Evolutionary conservation across 2,329 filamentous ascomycete species (phyloP).

Genomic region (Calonectria honghensis): DNA sequence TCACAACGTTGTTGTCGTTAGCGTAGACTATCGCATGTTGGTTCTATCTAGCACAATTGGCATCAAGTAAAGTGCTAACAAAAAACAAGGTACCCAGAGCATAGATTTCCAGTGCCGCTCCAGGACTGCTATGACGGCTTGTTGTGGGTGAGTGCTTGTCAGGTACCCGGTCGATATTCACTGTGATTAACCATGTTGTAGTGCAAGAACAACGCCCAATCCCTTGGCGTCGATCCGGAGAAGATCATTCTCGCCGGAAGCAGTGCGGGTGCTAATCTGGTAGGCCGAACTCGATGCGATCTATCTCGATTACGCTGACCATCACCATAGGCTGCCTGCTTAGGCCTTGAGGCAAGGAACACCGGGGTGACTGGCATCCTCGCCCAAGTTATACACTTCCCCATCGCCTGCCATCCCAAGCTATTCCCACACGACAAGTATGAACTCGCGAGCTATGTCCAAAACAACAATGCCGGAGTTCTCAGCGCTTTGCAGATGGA

Average conservation of each 20-base stretch:
- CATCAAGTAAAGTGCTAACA: not conserved
- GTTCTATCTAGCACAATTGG: not conserved
- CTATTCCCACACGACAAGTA: constrained; percentile 49
- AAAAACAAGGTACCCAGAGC: constrained; percentile 46
- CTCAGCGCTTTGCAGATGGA: constrained; percentile 42
- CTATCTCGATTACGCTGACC: not conserved
- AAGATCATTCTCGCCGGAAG: constrained; percentile 49
- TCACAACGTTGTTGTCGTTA: constrained; percentile 48
- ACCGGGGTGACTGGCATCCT: constrained; percentile 45
- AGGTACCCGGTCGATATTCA: accelerated
- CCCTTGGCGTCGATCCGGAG: constrained; percentile 44
- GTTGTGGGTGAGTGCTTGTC: constrained; percentile 42
- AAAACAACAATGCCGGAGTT: constrained; percentile 44
- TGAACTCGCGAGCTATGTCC: constrained; percentile 51
- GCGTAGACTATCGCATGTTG: constrained; percentile 50
- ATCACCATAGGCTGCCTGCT: constrained; percentile 42
- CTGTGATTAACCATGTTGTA: not conserved
- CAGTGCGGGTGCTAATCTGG: constrained; percentile 49
- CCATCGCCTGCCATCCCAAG: constrained; percentile 49
- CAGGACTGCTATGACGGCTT: constrained; percentile 52
- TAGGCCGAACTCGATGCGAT: not conserved
- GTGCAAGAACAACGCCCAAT: constrained; percentile 49
- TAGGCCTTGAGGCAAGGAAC: constrained; percentile 39
- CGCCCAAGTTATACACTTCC: constrained; percentile 50
- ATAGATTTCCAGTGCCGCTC: constrained; percentile 48